Conservation (phyloP, 148 eudicot species). For the Rheum nobile region DNA sequence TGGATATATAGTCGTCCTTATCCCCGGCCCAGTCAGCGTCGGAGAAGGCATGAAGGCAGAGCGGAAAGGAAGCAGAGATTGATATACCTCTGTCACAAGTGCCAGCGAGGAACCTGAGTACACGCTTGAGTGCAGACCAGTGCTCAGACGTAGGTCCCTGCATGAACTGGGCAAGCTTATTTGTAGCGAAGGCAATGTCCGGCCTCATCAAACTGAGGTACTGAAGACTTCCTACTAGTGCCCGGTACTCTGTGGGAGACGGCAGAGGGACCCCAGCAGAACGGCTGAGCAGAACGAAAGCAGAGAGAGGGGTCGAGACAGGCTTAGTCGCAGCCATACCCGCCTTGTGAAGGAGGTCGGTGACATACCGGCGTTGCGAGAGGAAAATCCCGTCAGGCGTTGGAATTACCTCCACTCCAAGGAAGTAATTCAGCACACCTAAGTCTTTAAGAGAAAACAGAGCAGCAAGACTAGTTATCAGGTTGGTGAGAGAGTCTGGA, state of each 20-base stretch:
- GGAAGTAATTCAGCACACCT: not conserved
- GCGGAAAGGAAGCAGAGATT: not conserved
- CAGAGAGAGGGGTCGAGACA: too few species aligned
- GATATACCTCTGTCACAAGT: not conserved
- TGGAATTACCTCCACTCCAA: not conserved
- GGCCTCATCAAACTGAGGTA: not conserved
- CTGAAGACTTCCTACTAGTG: not conserved
- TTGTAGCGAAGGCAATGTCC: not conserved
- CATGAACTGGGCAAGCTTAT: not conserved
- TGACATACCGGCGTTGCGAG: not conserved
- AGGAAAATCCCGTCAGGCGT: not conserved
- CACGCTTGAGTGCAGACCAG: not conserved
- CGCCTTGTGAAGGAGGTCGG: not conserved
- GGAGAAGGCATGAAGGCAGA: not conserved
- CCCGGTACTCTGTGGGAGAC: too few species aligned
- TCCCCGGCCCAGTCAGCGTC: not conserved
- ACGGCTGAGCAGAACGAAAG: not conserved
- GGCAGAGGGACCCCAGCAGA: too few species aligned
- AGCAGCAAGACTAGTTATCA: not conserved
- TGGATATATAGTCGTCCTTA: not conserved
- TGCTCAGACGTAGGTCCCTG: not conserved
- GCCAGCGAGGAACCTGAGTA: not conserved
- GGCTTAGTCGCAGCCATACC: too few species aligned
- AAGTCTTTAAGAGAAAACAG: not conserved
- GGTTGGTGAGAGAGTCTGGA: not conserved